A percentile compares a stretch with the other conserved stretches of the same genome.
Evolutionary conservation across 306 rosid genomes (phyloP).

Genomic region (Lupinus albus): DNA sequence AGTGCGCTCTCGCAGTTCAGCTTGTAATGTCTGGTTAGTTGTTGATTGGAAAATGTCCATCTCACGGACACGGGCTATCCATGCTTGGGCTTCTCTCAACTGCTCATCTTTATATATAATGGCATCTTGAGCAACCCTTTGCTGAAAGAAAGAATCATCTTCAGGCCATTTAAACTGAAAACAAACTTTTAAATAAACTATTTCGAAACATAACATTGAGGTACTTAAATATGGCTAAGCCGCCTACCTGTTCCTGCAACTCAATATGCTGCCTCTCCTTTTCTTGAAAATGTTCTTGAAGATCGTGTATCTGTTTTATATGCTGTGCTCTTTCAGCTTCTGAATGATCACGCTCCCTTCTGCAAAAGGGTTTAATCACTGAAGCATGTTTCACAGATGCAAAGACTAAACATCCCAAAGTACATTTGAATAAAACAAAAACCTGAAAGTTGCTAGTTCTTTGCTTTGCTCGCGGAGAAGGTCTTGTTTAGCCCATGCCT

Average conservation of each 20-base stretch:
- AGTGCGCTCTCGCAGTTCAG: constrained; percentile 85
- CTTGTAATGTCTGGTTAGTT: constrained; percentile 79
- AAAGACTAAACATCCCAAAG: constrained; percentile 24
- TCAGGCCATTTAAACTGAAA: constrained; percentile 27
- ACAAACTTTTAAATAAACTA: constrained; percentile 8
- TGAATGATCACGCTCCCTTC: constrained; percentile 94
- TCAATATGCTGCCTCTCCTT: constrained; percentile 91
- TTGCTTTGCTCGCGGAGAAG: constrained; percentile 87
- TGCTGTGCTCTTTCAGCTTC: constrained; percentile 98
- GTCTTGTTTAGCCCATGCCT: constrained; percentile 99
- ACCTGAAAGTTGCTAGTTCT: constrained; percentile 87
- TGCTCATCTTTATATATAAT: constrained; percentile 87
- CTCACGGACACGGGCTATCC: constrained; percentile 93
- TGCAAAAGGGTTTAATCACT: constrained; percentile 46
- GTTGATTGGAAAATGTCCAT: constrained; percentile 89
- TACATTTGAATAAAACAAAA: constrained; percentile 38
- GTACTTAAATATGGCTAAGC: not conserved
- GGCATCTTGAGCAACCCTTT: constrained; percentile 87
- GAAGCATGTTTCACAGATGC: constrained; percentile 26
- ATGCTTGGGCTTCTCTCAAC: constrained; percentile 90
- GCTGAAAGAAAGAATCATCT: constrained; percentile 60
- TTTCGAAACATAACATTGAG: constrained; percentile 12
- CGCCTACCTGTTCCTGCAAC: constrained; percentile 84
- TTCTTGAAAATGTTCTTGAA: constrained; percentile 92
- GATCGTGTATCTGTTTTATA: constrained; percentile 79